phyloP scores from a whole-genome alignment of 2,329 filamentous ascomycete genomes.

The Colletotrichum lupini region DNA sequence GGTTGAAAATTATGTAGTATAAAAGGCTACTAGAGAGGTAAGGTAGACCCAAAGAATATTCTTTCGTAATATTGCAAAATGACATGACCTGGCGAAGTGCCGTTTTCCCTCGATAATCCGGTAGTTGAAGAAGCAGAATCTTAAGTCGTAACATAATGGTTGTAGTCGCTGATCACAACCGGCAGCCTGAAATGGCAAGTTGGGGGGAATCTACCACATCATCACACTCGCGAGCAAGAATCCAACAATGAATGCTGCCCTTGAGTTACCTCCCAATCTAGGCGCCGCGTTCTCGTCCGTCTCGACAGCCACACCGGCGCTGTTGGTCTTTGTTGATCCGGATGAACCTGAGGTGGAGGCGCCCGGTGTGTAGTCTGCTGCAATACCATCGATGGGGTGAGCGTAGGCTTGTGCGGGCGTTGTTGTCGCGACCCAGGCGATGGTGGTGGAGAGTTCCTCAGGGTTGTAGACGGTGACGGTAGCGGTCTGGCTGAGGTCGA shows the following conservation, averaged over 20 bases:
- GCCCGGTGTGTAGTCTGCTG: conserved; percentile 27
- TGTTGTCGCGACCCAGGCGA: conserved; percentile 24
- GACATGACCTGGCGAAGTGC: neutral
- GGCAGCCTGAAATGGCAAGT: too few species aligned
- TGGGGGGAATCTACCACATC: conserved; percentile 8
- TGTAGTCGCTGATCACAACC: neutral
- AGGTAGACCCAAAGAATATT: neutral
- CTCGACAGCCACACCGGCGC: conserved; percentile 1
- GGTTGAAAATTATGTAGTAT: neutral
- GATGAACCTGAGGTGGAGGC: neutral
- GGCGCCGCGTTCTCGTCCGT: conserved; percentile 22
- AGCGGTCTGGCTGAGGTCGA: conserved; percentile 25
- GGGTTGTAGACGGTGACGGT: conserved; percentile 33
- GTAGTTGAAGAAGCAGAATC: neutral
- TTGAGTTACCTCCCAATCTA: conserved; percentile 20
- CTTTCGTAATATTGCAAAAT: neutral
- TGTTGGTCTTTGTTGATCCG: neutral
- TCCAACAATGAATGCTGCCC: conserved; percentile 18
- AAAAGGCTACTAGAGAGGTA: neutral
- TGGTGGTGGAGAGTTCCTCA: conserved; percentile 25
- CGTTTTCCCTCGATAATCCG: neutral
- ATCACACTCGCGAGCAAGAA: conserved; percentile 25
- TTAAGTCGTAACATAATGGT: neutral
- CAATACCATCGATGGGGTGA: conserved; percentile 29
- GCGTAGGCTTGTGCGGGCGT: conserved; percentile 32